These are phyloP conservation scores for Omphalea diandra DNA, from an alignment of 441 rosid species.

Conservation along the genomic window DNA sequence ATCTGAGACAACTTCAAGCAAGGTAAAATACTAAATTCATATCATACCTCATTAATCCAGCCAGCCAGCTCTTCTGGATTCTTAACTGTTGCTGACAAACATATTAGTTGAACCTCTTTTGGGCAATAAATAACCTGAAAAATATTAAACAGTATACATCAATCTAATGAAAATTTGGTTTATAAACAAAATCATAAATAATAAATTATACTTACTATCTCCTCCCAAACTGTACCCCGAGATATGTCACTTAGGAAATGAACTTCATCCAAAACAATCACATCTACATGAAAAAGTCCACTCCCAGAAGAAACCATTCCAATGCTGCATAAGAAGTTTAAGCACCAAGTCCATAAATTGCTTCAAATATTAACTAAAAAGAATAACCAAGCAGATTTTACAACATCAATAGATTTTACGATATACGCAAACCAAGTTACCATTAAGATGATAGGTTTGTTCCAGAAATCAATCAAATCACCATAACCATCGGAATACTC, in stretches of 20 bases:
- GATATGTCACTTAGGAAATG: conserved; percentile 95
- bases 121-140: conserved; percentile 93
- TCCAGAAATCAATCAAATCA: neutral
- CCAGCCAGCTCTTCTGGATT: conserved; percentile 98
- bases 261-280: conserved; percentile 93
- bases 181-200: conserved; percentile 5
- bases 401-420: too few species aligned
- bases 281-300: conserved; percentile 88
- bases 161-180: conserved; percentile 6
- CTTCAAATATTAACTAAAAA: conserved; percentile 15
- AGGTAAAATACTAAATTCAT: conserved; percentile 11
- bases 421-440: neutral
- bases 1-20: conserved; percentile 13
- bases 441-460: neutral
- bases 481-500: neutral
- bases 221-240: conserved; percentile 99
- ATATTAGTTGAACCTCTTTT: conserved; percentile 83
- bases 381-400: neutral
- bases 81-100: conserved; percentile 90
- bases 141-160: conserved; percentile 18
- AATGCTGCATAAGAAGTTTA: conserved; percentile 56
- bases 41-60: conserved; percentile 86
- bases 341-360: conserved; percentile 15
- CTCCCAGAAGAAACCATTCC: conserved; percentile 85
- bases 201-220: conserved; percentile 64